A percentile compares a stretch with the other conserved stretches of the same genome.
These are phyloP conservation scores for Nigrograna mackinnonii DNA, from an alignment of 2,329 filamentous ascomycete species.

Conservation along the genomic window DNA sequence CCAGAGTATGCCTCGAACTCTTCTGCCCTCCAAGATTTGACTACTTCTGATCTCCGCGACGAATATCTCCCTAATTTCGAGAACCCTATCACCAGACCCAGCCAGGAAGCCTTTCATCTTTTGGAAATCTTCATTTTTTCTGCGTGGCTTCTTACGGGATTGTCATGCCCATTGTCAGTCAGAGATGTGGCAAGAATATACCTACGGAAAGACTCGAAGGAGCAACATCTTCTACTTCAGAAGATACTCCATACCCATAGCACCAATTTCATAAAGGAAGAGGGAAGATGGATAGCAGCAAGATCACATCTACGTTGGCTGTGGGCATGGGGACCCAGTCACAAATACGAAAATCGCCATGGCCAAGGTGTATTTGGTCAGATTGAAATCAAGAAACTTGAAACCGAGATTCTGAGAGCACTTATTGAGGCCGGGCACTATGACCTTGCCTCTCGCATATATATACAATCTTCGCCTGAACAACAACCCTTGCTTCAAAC, in stretches of 20 bases:
- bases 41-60: constrained; percentile 41
- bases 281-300: constrained; percentile 53
- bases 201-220: constrained; percentile 64
- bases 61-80: constrained; percentile 58
- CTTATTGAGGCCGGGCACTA: constrained; percentile 69
- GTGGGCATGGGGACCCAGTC: constrained; percentile 68
- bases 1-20: constrained; percentile 45
- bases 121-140: constrained; percentile 64
- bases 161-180: constrained; percentile 47
- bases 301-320: constrained; percentile 74
- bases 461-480: constrained; percentile 61
- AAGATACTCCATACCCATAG: constrained; percentile 62
- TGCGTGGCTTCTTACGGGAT: constrained; percentile 45
- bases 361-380: constrained; percentile 59
- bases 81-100: constrained; percentile 69
- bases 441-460: constrained; percentile 58
- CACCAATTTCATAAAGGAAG: constrained; percentile 61
- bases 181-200: constrained; percentile 60
- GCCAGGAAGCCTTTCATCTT: constrained; percentile 58
- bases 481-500: constrained; percentile 55
- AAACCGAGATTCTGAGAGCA: constrained; percentile 71
- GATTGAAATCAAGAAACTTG: constrained; percentile 64
- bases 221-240: constrained; percentile 64
- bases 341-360: constrained; percentile 37
- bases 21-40: constrained; percentile 32